Conservation (phyloP, 2,329 filamentous ascomycete genomes). For the Pseudovirgaria hyperparasitica region DNA sequence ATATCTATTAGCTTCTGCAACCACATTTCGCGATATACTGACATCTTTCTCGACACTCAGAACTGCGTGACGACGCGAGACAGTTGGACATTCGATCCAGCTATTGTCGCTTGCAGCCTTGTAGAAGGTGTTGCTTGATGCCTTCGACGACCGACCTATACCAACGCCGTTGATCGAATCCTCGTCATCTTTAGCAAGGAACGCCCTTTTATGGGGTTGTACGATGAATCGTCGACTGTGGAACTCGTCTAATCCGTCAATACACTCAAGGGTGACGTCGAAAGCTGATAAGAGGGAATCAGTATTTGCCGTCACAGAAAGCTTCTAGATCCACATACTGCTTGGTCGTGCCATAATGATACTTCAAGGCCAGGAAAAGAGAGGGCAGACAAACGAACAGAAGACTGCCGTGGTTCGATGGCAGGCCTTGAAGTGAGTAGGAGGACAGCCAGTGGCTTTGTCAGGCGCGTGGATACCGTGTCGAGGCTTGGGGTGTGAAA, state of each 20-base stretch:
- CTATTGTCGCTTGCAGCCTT: constrained; percentile 40
- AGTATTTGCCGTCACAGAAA: background rate
- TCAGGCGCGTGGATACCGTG: constrained; percentile 1
- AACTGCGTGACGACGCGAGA: constrained; percentile 56
- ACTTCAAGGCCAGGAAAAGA: background rate
- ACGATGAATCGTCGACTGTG: constrained; percentile 18
- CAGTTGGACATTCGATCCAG: constrained; percentile 59
- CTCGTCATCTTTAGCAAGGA: no score
- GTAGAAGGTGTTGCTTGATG: constrained; percentile 25
- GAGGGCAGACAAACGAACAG: background rate
- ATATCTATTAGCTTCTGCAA: background rate
- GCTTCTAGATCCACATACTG: background rate
- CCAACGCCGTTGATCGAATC: no score
- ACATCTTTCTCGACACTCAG: constrained; percentile 13
- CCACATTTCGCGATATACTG: constrained; percentile 4
- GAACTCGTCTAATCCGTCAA: constrained; percentile 28
- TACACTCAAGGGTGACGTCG: constrained; percentile 17
- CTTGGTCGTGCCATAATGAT: background rate
- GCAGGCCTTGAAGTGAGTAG: background rate
- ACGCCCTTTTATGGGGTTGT: constrained; percentile 9
- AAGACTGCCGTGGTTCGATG: background rate
- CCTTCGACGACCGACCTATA: constrained; percentile 32
- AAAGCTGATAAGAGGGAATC: constrained; percentile 8
- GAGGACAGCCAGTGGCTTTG: background rate
- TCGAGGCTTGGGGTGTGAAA: constrained; percentile 2